Evolutionary conservation across 2,329 filamentous ascomycete genomes (phyloP), one percentile per base, ranked within the genome.

Genomic region (Aspergillus terreus): DNA sequence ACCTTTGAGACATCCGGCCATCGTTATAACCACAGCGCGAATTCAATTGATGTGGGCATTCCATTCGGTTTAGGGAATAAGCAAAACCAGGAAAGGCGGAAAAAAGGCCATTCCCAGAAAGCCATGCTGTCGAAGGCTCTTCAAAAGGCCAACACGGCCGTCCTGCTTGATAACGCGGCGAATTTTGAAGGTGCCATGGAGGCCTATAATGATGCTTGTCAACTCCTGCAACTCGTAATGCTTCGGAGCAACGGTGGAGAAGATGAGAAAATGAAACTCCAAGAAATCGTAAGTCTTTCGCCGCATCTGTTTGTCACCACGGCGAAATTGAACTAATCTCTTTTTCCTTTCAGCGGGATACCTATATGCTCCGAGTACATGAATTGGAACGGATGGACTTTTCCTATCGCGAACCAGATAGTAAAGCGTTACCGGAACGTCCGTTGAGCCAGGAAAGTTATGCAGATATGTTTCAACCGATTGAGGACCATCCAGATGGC

Each of bases 51-150:
- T 41, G 65, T 63, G 33, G 63, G 62, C 19, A 63, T 61, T 6
- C 54, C 56, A 14, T 61, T 59, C 11, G 57, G 59, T n/a, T 55
- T 57, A 17, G 64, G 63, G 35, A 58, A 41, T 25, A 63, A 66
- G n/a, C 58, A 56, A 1, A 59, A 60, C 5, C 61, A 61, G 30
- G 67, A 65, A 17, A 60, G 63, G 53, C 68, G 68, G 56, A 69
- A 71, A 52, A 70, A 72, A 55, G 72, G 70, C n/a, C 82, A 83
- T 12, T 90, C 88, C 1, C 88, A 97, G 69, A 97, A 96, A 76
- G 88, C 86, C 10, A 97, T 97, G 92, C 80, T 99, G 33, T 96
- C 92, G n/a, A 89, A 88, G 62, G 94, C 94, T 0, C 76, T 99
- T 49, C 88, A 95, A 67, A 96, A 96, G 73, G 94, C 94, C 46